Base-by-base conservation (phyloP, 2,329 filamentous ascomycete species). In the Incumbomyces delicatus region DNA sequence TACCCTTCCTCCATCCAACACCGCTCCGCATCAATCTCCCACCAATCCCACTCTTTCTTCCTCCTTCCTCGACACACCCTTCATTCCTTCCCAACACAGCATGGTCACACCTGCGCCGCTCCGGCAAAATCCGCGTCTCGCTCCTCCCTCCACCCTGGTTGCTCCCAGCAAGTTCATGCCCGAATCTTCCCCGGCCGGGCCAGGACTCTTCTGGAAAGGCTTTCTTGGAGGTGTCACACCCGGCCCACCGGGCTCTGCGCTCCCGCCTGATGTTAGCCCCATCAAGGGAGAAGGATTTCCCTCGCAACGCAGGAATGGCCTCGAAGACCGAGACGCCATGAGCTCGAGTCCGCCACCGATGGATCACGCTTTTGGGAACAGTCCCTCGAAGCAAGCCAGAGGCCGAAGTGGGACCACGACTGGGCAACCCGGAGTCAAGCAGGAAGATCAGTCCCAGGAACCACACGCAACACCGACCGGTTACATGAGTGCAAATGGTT, bases 161-260 rank as follows among this genome's bases (percentile, higher is more conserved):
- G 64, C 71, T 13, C 70, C 70, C 1, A 71, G 68, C 16, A 72
- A 71, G 52, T 72, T 72, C 55, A 72, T 73, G 69, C 68, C 69
- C 3, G 68, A 72, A 61, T 72, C 69, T 49, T 72, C 68, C 3
- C 70, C 70, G 1, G 70, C 70, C 3, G 56, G 55, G 2, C 55
- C 56, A 27, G 51, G 53, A 29, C 68, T 72, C 36, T 73, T 72
- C 55, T 73, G 70, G 70, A 72, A 71, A 46, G 55, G 55, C 31
- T 68, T 69, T 35, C 68, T 71, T 45, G 66, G 66, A 11, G 55
- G 54, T 17, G 51, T 45, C n/a, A 57, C 55, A 22, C 55, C 55
- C 18, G 55, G 54, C n/a, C 50, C 50, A 27, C 49, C 51, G 6
- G 42, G 42, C 3, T 29, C 29, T 37, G 46, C 40, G 3, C 31